These are phyloP conservation scores for Penicillium cinerascens DNA, from an alignment of 495 filamentous ascomycete genomes.

Conservation along the genomic window DNA sequence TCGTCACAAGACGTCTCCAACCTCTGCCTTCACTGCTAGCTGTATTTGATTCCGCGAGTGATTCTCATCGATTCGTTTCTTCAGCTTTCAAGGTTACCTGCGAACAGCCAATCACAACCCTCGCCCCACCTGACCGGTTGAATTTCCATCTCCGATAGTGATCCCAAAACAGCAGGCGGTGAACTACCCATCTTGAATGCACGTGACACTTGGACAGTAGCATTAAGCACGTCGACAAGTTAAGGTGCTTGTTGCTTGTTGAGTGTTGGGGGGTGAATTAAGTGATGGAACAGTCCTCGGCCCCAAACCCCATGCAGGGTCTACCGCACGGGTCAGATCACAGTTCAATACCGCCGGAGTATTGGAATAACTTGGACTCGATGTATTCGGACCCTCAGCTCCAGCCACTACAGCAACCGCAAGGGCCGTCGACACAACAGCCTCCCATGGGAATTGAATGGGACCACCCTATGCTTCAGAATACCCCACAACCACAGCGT, in stretches of 20 bases:
- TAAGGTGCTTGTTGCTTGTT: not conserved
- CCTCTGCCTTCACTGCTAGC: not conserved
- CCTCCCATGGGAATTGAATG: slow-evolving; percentile 33
- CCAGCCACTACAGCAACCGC: slow-evolving; percentile 26
- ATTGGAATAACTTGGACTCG: slow-evolving; percentile 40
- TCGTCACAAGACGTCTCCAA: not conserved
- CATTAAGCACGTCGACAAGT: slow-evolving; percentile 4
- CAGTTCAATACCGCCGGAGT: slow-evolving; percentile 28
- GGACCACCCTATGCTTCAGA: slow-evolving; percentile 35
- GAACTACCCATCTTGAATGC: not conserved
- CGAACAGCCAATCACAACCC: not conserved
- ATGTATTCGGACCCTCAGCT: slow-evolving; percentile 31
- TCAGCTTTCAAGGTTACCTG: not conserved
- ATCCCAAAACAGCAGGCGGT: slow-evolving; percentile 3
- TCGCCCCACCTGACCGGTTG: not conserved
- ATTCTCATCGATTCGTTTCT: not conserved
- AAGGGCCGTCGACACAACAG: slow-evolving; percentile 22
- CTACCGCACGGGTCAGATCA: slow-evolving; percentile 30
- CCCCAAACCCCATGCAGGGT: slow-evolving; percentile 33
- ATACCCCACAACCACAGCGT: slow-evolving; percentile 16
- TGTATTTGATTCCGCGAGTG: not conserved
- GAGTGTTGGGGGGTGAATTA: not conserved
- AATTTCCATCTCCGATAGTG: not conserved
- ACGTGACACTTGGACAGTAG: slow-evolving; percentile 8
- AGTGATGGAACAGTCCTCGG: slow-evolving; percentile 42